These are phyloP conservation scores for Kwoniella bestiolae DNA, from an alignment of 768 basidiomycete species.

Conservation along the genomic window DNA sequence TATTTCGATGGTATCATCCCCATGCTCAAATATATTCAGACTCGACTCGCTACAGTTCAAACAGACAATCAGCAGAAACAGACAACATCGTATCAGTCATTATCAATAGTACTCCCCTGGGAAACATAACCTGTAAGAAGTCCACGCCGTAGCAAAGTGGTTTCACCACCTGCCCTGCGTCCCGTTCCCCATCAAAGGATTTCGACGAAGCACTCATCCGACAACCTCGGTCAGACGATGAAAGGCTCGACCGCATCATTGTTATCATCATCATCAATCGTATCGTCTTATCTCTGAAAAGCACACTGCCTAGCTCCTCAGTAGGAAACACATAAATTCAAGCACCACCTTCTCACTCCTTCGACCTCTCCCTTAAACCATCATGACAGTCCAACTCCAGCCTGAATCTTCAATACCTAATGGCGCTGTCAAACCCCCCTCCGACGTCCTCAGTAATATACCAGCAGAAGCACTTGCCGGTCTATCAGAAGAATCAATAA, in stretches of 20 bases:
- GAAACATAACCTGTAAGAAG: too few relatives aligned
- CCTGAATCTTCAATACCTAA: not conserved
- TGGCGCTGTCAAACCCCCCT: too few relatives aligned
- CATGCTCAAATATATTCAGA: not conserved
- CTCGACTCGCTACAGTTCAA: not conserved
- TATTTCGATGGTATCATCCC: too few relatives aligned
- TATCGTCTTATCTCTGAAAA: too few relatives aligned
- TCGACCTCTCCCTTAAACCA: not conserved
- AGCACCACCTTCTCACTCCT: too few relatives aligned
- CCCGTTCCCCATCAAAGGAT: not conserved
- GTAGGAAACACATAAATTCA: too few relatives aligned
- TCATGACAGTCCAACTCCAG: not conserved
- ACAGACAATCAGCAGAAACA: not conserved
- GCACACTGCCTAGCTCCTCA: too few relatives aligned
- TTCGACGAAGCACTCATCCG: not conserved
- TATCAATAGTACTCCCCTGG: too few relatives aligned
- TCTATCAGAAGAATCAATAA: constrained; percentile 40
- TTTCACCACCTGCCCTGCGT: too few relatives aligned
- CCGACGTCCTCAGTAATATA: not conserved
- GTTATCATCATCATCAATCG: too few relatives aligned
- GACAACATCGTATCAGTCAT: not conserved
- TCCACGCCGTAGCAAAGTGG: too few relatives aligned
- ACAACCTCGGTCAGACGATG: not conserved
- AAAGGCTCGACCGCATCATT: too few relatives aligned
- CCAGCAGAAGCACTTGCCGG: constrained; percentile 11